Base-by-base conservation (phyloP, 352 stramenopile species). In the Pythium guiyangense region DNA sequence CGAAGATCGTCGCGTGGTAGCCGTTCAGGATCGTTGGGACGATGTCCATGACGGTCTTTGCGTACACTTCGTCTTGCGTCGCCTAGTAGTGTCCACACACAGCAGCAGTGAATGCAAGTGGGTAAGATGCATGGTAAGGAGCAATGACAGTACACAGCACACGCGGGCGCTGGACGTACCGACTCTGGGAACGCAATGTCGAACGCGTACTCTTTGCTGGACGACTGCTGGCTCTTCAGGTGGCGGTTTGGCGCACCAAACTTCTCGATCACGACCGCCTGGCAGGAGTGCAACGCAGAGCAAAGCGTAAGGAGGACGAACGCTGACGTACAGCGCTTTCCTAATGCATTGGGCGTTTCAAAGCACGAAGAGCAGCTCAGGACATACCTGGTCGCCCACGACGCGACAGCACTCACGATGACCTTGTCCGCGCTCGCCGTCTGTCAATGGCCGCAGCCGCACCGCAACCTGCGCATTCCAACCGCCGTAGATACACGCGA, bases 1-100 rank as follows among this genome's bases (percentile, higher is more conserved):
- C 83, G 62, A 92, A 92, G 60, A 92, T 88, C 5, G 83, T 92
- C n/a, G 76, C 80, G 56, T 90, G 79, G 66, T 86, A 92, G 31
- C 81, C 84, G 45, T 88, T 74, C 10, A 94, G 61, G n/a, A 86
- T 81, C 29, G 75, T 86, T 4, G 75, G 75, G 17, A 86, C 65
- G 34, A 84, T 79, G 44, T 83, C 72, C 50, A 76, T 78, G 50
- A 86, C 75, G 4, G 75, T 86, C 54, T 78, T 77, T 18, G 62
- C 49, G 57, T 86, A 86, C 17, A 86, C 73, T 26, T 84, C 75
- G 51, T 84, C 73, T 54, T 84, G 75, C 15, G 60, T 62, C 2
- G 75, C 65, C 49, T 72, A 48, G 15, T 8, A 6, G 18, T 4
- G 22, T 4, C n/a, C 29, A 48, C 18, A 53, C 52, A 34, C 26